Conservation (phyloP, 2,329 filamentous ascomycete genomes). For the Pestalotiopsis fici region DNA sequence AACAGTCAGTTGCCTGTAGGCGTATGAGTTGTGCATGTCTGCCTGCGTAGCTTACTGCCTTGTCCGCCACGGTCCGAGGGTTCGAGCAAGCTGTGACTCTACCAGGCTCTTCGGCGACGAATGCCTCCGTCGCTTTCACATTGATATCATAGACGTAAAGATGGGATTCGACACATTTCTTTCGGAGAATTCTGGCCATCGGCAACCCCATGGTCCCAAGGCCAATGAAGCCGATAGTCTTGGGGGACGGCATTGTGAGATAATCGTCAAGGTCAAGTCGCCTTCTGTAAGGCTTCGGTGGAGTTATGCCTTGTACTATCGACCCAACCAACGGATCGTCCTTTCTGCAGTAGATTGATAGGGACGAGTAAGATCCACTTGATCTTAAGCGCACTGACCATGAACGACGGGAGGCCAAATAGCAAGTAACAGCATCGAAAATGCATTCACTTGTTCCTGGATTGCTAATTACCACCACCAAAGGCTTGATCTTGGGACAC, state of each 20-base stretch:
- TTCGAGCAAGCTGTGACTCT: slow-evolving; percentile 26
- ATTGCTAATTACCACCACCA: background rate
- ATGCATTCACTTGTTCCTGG: background rate
- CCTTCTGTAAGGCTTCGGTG: background rate
- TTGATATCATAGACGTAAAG: slow-evolving; percentile 52
- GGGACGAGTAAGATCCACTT: background rate
- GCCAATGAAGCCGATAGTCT: slow-evolving; percentile 44
- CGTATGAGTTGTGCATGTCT: background rate
- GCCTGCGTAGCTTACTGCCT: slow-evolving; percentile 40
- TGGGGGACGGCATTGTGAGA: background rate
- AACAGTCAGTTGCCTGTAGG: background rate
- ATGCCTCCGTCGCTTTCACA: slow-evolving; percentile 38
- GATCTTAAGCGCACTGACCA: background rate
- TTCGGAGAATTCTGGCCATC: slow-evolving; percentile 51
- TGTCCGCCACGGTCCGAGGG: slow-evolving; percentile 49
- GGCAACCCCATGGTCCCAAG: slow-evolving; percentile 57
- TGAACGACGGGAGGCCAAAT: background rate
- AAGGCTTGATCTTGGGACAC: too few species aligned
- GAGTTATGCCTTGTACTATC: background rate
- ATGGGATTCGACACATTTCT: slow-evolving; percentile 40
- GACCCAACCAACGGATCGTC: background rate
- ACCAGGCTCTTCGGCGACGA: slow-evolving; percentile 39
- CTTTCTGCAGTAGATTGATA: background rate
- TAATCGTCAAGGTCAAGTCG: background rate
- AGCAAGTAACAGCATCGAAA: background rate